Base-by-base conservation (phyloP, 2,329 filamentous ascomycete genomes). In the Sporothrix pallida region DNA sequence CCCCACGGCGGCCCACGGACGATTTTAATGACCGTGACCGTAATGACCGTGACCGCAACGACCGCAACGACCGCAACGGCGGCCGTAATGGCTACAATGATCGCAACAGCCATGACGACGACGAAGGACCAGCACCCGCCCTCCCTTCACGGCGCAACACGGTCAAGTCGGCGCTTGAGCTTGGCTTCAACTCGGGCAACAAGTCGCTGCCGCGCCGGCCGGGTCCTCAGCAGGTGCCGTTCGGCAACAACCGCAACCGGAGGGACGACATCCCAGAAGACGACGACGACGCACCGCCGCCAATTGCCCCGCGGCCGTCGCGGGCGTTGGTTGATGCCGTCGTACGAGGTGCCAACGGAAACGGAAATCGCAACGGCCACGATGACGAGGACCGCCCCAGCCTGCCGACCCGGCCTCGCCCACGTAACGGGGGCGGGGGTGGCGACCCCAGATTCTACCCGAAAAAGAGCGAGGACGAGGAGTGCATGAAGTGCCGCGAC, bases 401-500 rank as follows among this genome's bases (percentile, higher is more conserved):
- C 8, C 26, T 71, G 42, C 73, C 80, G 13, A 76, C 78, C 23
- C 77, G 76, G 8, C 76, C 75, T 20, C 75, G 50, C 5, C 58
- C 76, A n/a, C 44, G 72, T 20, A 54, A 56, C 12, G 31, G 54
- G 2, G 73, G 58, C 20, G 72, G 73, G n/a, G 70, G 58, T 1
- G 62, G 69, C 7, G 44, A 70, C 6, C 12, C 71, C 15, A 62
- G 68, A 0, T 70, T 72, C 56, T 72, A 72, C 23, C 60, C 72
- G 20, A 72, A 46, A 5, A 73, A 68, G 72, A 72, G 58, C 73
- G 73, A 63, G 9, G 70, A 78, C 17, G 78, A 79, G 44, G 81
- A 82, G n/a, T 98, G 96, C 80, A 86, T 97, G 71, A 84, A 90
- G 74, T 98, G 96, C 80, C 90, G 95, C 76, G 95, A 98, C 83